Conservation (phyloP, 1,139 yeast genomes). For the Suhomyces coccinellae region DNA sequence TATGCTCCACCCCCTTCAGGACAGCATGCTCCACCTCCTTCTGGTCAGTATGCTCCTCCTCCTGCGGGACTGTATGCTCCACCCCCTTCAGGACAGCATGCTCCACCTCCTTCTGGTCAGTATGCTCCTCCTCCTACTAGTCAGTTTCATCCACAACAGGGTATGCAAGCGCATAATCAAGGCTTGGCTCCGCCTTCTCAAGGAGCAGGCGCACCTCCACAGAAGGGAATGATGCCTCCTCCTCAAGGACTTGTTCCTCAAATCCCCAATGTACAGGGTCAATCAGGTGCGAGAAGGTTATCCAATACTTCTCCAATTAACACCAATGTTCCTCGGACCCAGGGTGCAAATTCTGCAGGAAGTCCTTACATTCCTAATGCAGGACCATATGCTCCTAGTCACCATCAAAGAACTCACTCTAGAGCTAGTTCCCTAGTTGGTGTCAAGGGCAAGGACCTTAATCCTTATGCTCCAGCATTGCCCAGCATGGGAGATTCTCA, state of each 20-base stretch:
- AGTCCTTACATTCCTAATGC: conserved; percentile 50
- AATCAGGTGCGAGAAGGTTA: conserved; percentile 4
- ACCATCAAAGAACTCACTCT: conserved; percentile 39
- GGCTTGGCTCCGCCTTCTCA: conserved; percentile 1
- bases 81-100: conserved; percentile 1
- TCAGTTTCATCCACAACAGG: not conserved
- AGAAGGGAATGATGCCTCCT: conserved; percentile 3
- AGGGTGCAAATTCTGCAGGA: conserved; percentile 23
- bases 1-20: conserved; percentile 6
- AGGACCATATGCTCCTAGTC: conserved; percentile 49
- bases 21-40: conserved; percentile 6
- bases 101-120: conserved; percentile 3
- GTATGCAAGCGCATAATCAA: conserved; percentile 5
- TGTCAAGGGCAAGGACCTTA: conserved; percentile 39
- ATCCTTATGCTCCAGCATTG: conserved; percentile 47
- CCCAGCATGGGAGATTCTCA: conserved; percentile 19
- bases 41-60: conserved; percentile 1
- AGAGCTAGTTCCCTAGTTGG: conserved; percentile 46
- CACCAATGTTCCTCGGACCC: conserved; percentile 15
- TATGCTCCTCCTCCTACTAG: not conserved
- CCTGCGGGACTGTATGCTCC: not conserved
- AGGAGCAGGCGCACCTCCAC: not conserved
- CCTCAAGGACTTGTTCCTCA: conserved; percentile 11
- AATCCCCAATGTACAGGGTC: conserved; percentile 10
- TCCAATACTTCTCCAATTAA: conserved; percentile 14